Conservation (phyloP, 1,139 yeast species). For the Schwanniomyces etchellsii region DNA sequence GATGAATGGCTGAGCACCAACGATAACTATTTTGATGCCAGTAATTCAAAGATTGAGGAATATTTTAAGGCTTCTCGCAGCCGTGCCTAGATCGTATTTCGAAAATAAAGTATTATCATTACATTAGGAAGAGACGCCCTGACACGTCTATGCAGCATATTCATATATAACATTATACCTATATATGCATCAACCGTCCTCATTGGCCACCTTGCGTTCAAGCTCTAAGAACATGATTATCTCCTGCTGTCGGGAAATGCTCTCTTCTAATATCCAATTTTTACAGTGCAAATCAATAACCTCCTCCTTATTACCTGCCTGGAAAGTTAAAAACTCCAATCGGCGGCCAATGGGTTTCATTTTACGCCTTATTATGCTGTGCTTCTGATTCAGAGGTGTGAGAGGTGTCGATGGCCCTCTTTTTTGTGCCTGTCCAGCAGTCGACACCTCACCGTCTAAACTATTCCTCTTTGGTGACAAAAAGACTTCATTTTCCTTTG, state of each 20-base stretch:
- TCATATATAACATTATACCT: too few species aligned
- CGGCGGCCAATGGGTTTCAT: slow-evolving; percentile 3
- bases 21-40: slow-evolving; percentile 41
- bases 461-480: too few species aligned
- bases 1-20: slow-evolving; percentile 41
- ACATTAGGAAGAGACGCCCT: too few species aligned
- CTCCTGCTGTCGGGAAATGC: slow-evolving; percentile 8
- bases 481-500: too few species aligned
- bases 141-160: too few species aligned
- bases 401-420: slow-evolving; percentile 26
- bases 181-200: slow-evolving; percentile 1
- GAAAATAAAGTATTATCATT: slow-evolving; percentile 1
- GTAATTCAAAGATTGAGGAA: slow-evolving; percentile 35
- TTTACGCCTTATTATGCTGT: slow-evolving; percentile 14
- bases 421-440: slow-evolving; percentile 10
- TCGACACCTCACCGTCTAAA: too few species aligned
- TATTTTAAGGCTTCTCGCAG: slow-evolving; percentile 46
- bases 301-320: slow-evolving; percentile 2
- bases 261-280: slow-evolving; percentile 12
- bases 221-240: slow-evolving; percentile 11
- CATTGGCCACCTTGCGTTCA: slow-evolving; percentile 11
- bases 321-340: slow-evolving; percentile 4
- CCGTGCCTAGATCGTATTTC: slow-evolving; percentile 6
- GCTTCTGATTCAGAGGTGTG: slow-evolving; percentile 14
- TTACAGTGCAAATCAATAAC: slow-evolving; percentile 11